Percentiles rank a stretch among this genome's conserved stretches.
Evolutionary conservation across 2,329 filamentous ascomycete genomes (phyloP).

Genomic region (Dactylellina haptotyla): DNA sequence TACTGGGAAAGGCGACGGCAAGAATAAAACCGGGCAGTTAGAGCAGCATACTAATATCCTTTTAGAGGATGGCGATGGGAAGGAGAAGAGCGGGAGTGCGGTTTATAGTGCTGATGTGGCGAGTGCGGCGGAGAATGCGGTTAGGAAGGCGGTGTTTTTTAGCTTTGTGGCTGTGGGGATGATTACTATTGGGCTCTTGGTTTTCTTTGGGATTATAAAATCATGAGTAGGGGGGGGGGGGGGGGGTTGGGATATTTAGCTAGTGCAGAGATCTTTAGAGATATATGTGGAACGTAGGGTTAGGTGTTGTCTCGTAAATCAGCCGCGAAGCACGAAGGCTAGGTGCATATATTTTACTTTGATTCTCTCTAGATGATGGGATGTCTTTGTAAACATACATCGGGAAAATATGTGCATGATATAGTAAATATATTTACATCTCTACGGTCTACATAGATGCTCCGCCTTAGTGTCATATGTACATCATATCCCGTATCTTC

Average conservation of each 20-base stretch:
- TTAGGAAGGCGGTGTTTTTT: conserved; percentile 46
- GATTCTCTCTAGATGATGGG: too few relatives aligned
- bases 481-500: neutral
- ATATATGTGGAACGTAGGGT: too few relatives aligned
- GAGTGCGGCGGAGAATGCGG: conserved; percentile 34
- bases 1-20: neutral
- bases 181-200: conserved; percentile 30
- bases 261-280: too few relatives aligned
- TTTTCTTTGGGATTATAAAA: conserved; percentile 24
- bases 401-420: conserved; percentile 25
- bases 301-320: too few relatives aligned
- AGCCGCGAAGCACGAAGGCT: too few relatives aligned
- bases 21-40: conserved; percentile 5
- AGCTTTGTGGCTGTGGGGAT: conserved; percentile 16
- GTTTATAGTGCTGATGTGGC: conserved; percentile 37
- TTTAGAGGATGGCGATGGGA: neutral
- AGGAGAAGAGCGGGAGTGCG: neutral
- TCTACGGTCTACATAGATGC: conserved; percentile 9
- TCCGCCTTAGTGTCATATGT: neutral
- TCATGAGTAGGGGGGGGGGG: neutral
- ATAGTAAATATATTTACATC: conserved; percentile 35
- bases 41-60: conserved; percentile 16
- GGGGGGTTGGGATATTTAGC: neutral
- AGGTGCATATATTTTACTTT: too few relatives aligned
- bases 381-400: too few relatives aligned